Conservation (phyloP, 257 asterid species). For the Primulina eburnea region DNA sequence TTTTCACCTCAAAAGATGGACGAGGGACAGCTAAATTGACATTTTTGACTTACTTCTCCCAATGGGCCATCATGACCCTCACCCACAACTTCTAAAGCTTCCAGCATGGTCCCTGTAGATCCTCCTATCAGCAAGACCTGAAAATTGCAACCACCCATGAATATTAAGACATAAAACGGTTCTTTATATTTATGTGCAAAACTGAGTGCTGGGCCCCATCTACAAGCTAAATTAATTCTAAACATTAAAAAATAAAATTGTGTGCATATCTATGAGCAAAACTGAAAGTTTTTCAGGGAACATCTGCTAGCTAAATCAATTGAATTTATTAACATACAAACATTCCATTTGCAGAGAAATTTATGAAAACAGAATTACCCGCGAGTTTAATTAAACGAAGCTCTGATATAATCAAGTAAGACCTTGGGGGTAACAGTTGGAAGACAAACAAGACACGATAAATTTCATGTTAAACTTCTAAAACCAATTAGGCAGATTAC, state of each 20-base stretch:
- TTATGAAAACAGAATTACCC: not conserved
- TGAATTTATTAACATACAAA: too few species aligned
- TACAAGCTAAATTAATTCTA: not conserved
- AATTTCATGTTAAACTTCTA: slow-evolving; percentile 7
- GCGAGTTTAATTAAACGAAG: slow-evolving; percentile 4
- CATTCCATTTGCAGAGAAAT: not conserved
- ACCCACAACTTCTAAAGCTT: slow-evolving; percentile 88
- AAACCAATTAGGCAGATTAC: slow-evolving; percentile 15
- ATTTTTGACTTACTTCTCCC: slow-evolving; percentile 63
- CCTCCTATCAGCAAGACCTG: slow-evolving; percentile 98
- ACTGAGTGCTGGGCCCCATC: not conserved
- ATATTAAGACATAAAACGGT: not conserved
- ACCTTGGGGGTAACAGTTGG: slow-evolving; percentile 6
- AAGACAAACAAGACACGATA: slow-evolving; percentile 8
- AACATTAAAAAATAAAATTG: too few species aligned
- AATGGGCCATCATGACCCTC: slow-evolving; percentile 63
- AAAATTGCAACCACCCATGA: slow-evolving; percentile 20
- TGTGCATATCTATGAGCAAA: too few species aligned
- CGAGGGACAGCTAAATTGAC: not conserved
- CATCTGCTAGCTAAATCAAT: too few species aligned
- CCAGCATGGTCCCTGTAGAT: slow-evolving; percentile 99
- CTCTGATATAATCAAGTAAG: not conserved
- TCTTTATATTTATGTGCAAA: too few species aligned
- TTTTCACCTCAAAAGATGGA: slow-evolving; percentile 25
- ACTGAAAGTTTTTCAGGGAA: too few species aligned